phyloP scores from a whole-genome alignment of 805 yeast species.

The Yarrowia porcina region DNA sequence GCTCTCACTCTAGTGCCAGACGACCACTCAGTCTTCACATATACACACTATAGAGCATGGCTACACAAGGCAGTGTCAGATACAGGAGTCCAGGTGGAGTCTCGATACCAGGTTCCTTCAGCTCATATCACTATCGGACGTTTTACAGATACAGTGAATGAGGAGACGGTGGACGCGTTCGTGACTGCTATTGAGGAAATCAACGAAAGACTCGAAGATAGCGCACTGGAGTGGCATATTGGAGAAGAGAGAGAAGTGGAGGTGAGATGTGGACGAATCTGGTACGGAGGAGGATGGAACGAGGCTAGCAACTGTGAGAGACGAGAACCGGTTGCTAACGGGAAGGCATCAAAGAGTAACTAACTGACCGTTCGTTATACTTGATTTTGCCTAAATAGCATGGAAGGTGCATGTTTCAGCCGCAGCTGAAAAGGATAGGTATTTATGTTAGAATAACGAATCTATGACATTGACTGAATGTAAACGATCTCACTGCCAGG shows the following conservation, averaged over 20 bases:
- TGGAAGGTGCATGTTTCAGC: constrained; percentile 12
- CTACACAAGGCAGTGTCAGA: neutral
- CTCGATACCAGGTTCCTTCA: constrained; percentile 13
- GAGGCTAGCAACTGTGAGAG: neutral
- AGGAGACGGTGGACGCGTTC: neutral
- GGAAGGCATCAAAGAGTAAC: neutral
- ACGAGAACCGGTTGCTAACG: neutral
- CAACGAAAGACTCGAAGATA: neutral
- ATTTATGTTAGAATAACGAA: neutral
- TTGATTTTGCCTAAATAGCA: neutral
- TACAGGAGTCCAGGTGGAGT: neutral
- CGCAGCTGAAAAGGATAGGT: neutral
- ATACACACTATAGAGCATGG: constrained; percentile 21
- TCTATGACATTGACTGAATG: neutral
- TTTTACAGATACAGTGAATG: neutral
- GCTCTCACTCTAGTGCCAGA: constrained; percentile 24
- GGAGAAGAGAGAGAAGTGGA: constrained; percentile 25
- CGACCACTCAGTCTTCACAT: neutral
- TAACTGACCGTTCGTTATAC: too few species aligned
- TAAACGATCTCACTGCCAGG: too few species aligned
- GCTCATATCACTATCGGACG: constrained; percentile 24
- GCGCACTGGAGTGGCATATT: constrained; percentile 6
- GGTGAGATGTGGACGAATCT: constrained; percentile 25
- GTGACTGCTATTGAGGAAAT: neutral
- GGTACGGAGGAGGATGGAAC: constrained; percentile 27